These are phyloP conservation scores for Bremia lactucae DNA, from an alignment of 352 stramenopile genomes.

Conservation along the genomic window DNA sequence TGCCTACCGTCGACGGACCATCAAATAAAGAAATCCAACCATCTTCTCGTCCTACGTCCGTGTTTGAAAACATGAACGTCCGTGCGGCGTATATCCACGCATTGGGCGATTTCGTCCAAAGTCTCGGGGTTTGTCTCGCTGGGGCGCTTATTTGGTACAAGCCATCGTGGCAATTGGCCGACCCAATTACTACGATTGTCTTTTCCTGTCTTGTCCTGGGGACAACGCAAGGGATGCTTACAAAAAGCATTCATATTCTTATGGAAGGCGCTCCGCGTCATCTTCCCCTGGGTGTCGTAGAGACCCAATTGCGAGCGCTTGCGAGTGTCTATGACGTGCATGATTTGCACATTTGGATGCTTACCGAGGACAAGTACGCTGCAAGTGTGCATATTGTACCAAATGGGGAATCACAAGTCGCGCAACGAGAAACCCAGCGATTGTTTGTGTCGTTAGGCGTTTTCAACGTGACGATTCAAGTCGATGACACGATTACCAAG, in stretches of 20 bases:
- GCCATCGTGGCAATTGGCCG: slow-evolving; percentile 89
- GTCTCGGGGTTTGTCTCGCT: slow-evolving; percentile 92
- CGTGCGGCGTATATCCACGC: slow-evolving; percentile 96
- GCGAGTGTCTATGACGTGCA: slow-evolving; percentile 90
- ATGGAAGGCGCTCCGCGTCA: slow-evolving; percentile 88
- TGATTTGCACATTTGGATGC: slow-evolving; percentile 96
- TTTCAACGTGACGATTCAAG: slow-evolving; percentile 53
- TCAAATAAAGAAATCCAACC: too few species aligned
- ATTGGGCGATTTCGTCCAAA: slow-evolving; percentile 95
- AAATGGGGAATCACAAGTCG: slow-evolving; percentile 38
- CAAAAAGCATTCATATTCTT: slow-evolving; percentile 86
- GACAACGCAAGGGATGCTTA: slow-evolving; percentile 90
- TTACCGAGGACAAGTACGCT: slow-evolving; percentile 83
- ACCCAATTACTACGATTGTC: slow-evolving; percentile 94
- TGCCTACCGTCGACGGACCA: slow-evolving; percentile 31
- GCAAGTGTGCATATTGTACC: slow-evolving; percentile 88
- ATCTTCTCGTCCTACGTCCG: slow-evolving; percentile 19
- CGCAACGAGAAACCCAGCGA: slow-evolving; percentile 43
- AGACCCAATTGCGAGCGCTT: slow-evolving; percentile 50
- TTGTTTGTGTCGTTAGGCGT: slow-evolving; percentile 45
- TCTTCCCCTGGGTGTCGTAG: slow-evolving; percentile 40
- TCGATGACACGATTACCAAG: slow-evolving; percentile 41
- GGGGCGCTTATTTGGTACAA: slow-evolving; percentile 95
- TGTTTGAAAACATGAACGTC: slow-evolving; percentile 92
- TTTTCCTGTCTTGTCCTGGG: slow-evolving; percentile 93